Evolutionary conservation across 306 rosid genomes (phyloP).

Genomic region (Ormosia semicastrata): DNA sequence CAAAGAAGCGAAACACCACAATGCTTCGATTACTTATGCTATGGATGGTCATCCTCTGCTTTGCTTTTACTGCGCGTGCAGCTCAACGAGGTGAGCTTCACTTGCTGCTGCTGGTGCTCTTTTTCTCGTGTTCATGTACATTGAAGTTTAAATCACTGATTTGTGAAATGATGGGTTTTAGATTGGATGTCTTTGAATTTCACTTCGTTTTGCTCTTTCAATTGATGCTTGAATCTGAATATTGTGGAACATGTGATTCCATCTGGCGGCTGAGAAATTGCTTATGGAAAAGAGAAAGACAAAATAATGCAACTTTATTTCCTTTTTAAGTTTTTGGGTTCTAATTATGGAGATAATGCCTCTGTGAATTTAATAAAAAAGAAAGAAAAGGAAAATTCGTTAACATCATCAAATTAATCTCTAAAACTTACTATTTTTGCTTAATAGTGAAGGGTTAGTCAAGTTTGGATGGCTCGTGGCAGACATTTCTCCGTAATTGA

Average conservation of each 20-base stretch:
- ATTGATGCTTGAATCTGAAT: constrained; percentile 14
- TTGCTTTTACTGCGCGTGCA: constrained; percentile 29
- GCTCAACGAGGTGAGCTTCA: constrained; percentile 57
- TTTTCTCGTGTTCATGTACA: not conserved
- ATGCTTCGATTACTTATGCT: constrained; percentile 55
- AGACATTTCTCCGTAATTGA: not conserved
- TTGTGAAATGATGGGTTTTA: not conserved
- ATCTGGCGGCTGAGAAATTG: not conserved
- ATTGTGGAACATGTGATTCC: not conserved
- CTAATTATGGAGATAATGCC: not conserved
- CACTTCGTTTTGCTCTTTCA: not conserved
- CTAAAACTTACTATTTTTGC: constrained; percentile 8
- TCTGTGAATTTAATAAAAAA: not conserved
- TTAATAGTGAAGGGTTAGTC: not conserved
- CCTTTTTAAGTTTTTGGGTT: not conserved
- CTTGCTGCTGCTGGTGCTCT: not conserved
- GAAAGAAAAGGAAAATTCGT: not conserved
- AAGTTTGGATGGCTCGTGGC: not conserved
- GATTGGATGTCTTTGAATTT: constrained; percentile 24
- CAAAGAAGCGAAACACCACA: constrained; percentile 9
- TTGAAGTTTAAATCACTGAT: not conserved
- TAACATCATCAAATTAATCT: not conserved
- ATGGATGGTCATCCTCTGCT: constrained; percentile 51
- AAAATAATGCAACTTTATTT: not conserved
- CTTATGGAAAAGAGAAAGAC: not conserved